These are phyloP conservation scores for Wallacemonas collosoma DNA, from an alignment of 208 protist genomes.

Conservation along the genomic window DNA sequence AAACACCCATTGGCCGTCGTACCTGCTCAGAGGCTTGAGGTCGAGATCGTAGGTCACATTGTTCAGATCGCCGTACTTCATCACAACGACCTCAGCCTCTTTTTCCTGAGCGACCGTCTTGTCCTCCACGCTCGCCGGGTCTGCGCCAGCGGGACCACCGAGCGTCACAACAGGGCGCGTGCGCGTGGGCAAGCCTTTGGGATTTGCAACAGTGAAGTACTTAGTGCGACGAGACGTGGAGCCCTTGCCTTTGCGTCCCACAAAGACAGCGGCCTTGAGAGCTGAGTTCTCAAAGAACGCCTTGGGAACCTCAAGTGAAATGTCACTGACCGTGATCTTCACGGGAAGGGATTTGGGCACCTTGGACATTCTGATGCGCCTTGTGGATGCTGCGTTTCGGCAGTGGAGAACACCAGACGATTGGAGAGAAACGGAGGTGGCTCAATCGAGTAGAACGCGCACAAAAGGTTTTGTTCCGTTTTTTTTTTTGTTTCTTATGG, in stretches of 20 bases:
- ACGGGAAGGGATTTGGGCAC: conserved; percentile 33
- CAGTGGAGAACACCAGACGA: too few species aligned
- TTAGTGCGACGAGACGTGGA: conserved; percentile 47
- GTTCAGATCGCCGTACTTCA: conserved; percentile 50
- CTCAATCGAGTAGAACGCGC: too few species aligned
- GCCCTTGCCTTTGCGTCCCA: conserved; percentile 38
- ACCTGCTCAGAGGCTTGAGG: conserved; percentile 43
- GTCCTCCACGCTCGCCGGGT: conserved; percentile 9
- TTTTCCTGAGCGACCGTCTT: conserved; percentile 16
- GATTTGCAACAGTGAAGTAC: conserved; percentile 48
- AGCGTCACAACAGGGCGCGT: conserved; percentile 21
- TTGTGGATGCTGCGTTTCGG: conserved; percentile 5
- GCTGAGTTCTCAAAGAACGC: conserved; percentile 28
- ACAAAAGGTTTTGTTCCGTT: too few species aligned
- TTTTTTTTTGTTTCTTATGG: too few species aligned
- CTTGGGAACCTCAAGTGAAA: conserved; percentile 47
- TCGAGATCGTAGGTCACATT: conserved; percentile 43
- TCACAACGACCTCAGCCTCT: conserved; percentile 32
- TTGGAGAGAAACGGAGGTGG: too few species aligned
- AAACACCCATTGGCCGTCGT: conserved; percentile 52
- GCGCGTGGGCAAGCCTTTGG: conserved; percentile 22
- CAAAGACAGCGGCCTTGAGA: conserved; percentile 32
- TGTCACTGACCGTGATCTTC: conserved; percentile 41
- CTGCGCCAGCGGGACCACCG: not conserved
- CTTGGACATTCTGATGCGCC: conserved; percentile 37